These are phyloP conservation scores for Aspergillus uvarum DNA, from an alignment of 2,329 filamentous ascomycete genomes.

Conservation along the genomic window DNA sequence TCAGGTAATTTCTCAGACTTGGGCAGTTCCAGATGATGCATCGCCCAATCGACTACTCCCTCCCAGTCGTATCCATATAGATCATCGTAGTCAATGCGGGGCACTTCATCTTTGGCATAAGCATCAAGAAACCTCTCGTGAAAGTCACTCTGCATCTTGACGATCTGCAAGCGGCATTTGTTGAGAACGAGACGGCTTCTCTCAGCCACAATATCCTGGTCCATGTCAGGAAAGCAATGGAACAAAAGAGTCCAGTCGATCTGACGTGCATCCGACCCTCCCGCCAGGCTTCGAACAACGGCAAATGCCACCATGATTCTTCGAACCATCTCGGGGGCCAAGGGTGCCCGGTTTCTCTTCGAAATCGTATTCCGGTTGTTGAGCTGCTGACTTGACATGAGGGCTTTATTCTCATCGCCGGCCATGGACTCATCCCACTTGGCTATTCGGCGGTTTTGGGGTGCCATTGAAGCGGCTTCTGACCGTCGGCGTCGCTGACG, in stretches of 20 bases:
- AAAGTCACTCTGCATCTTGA: slow-evolving; percentile 48
- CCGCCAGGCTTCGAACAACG: slow-evolving; percentile 46
- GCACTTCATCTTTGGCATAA: slow-evolving; percentile 45
- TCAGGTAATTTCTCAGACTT: slow-evolving; percentile 38
- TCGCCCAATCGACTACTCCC: slow-evolving; percentile 48
- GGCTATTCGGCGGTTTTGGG: slow-evolving; percentile 29
- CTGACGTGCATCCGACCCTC: slow-evolving; percentile 42
- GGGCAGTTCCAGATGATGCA: slow-evolving; percentile 41
- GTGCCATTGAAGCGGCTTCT: neutral
- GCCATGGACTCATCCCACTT: slow-evolving; percentile 24
- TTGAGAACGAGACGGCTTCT: slow-evolving; percentile 39
- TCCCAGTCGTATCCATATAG: slow-evolving; percentile 49
- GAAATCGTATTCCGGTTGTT: slow-evolving; percentile 25
- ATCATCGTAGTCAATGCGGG: slow-evolving; percentile 46
- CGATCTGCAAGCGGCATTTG: slow-evolving; percentile 41
- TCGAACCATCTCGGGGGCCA: slow-evolving; percentile 31
- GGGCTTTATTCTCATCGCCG: slow-evolving; percentile 3
- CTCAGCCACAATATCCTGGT: slow-evolving; percentile 38
- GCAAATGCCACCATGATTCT: slow-evolving; percentile 45
- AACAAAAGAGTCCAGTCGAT: slow-evolving; percentile 49
- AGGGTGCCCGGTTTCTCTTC: slow-evolving; percentile 8
- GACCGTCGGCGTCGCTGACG: slow-evolving; percentile 5
- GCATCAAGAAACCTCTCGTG: slow-evolving; percentile 48
- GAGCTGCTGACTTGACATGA: slow-evolving; percentile 17
- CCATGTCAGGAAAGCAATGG: slow-evolving; percentile 42